Base-by-base conservation (phyloP, 148 eudicot genomes). In the Vaccinium vitisidaea region DNA sequence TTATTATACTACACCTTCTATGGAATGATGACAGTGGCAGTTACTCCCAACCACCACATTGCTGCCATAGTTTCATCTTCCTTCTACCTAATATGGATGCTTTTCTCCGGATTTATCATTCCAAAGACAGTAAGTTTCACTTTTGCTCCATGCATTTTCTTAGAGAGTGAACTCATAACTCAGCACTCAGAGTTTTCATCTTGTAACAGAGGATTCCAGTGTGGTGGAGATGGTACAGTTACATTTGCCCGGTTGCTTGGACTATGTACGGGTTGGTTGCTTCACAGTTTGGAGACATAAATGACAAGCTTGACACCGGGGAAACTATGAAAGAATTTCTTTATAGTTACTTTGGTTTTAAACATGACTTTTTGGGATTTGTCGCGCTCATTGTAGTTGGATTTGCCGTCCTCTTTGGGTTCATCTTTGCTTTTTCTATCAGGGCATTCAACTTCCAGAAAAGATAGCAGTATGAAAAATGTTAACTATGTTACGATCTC, bases 221-320 rank as follows among this genome's bases (percentile, higher is more conserved):
- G 4, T 92, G 94, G 94, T 92, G 94, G 94, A 89, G 90, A 79
- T 92, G 92, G 92, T 89, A 85, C 85, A 90, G 86, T 49, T 87
- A 82, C 56, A 71, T 85, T 9, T 83, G 84, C 23, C 94, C 94
- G 0, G 43, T 88, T 48, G 48, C 87, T 13, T 92, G 92, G 92
- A 87, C 91, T 43, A 16, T 90, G 48, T 92, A 89, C 48, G 93
- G 93, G 52, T 67, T 90, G 23, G 82, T 92, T 11, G 80, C 86
- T 48, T 92, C 93, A 18, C 94, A 92, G 43, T 90, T 84, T 13
- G 92, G 89, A 75, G 93, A 91, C 80, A 14, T 89, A 25, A 19
- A 83, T 4, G 74, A 75, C 43, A 23, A 21, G 21, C 36, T 13
- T 14, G 89, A 84, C 1, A 58, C 46, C 0, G 71, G 32, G 1